A percentile compares a stretch with the other conserved stretches of the same genome.
phyloP scores from a whole-genome alignment of 108 stramenopile species.

The Nitzschia palea region DNA sequence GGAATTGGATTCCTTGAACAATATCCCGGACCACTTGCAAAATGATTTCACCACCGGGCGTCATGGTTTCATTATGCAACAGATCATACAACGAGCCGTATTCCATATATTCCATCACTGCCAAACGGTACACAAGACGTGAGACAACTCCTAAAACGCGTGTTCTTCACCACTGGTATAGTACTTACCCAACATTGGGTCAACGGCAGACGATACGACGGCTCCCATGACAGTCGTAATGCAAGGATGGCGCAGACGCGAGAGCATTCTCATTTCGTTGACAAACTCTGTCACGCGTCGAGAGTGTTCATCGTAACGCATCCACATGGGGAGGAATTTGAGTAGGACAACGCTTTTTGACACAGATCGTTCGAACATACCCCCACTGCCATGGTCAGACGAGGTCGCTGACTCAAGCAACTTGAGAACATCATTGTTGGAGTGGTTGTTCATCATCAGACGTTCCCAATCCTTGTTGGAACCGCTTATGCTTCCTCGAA shows the following conservation, averaged over 20 bases:
- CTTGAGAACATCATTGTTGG: slow-evolving; percentile 1
- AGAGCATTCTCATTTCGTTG: slow-evolving; percentile 54
- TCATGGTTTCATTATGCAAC: slow-evolving; percentile 58
- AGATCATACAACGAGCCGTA: slow-evolving; percentile 56
- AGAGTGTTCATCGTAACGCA: slow-evolving; percentile 2
- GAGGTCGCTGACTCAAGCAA: slow-evolving; percentile 1
- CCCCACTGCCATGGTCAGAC: slow-evolving; percentile 4
- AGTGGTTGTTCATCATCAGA: neutral
- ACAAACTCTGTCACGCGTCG: slow-evolving; percentile 41
- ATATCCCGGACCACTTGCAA: slow-evolving; percentile 57
- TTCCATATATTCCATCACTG: slow-evolving; percentile 66
- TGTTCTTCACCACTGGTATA: too few species aligned
- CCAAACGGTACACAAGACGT: neutral
- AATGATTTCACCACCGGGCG: slow-evolving; percentile 46
- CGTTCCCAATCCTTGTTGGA: slow-evolving; percentile 25
- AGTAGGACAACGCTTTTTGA: neutral
- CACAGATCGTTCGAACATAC: neutral
- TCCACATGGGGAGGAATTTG: neutral
- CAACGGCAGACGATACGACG: slow-evolving; percentile 25
- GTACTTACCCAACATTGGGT: slow-evolving; percentile 58
- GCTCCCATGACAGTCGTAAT: slow-evolving; percentile 57
- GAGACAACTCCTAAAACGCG: too few species aligned
- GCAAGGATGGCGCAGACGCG: slow-evolving; percentile 63
- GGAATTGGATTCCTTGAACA: slow-evolving; percentile 49
- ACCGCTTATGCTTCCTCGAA: slow-evolving; percentile 32